Evolutionary conservation across 2,329 filamentous ascomycete species (phyloP), one percentile per base, ranked within the genome.

Genomic region (Hypocreales sp.): DNA sequence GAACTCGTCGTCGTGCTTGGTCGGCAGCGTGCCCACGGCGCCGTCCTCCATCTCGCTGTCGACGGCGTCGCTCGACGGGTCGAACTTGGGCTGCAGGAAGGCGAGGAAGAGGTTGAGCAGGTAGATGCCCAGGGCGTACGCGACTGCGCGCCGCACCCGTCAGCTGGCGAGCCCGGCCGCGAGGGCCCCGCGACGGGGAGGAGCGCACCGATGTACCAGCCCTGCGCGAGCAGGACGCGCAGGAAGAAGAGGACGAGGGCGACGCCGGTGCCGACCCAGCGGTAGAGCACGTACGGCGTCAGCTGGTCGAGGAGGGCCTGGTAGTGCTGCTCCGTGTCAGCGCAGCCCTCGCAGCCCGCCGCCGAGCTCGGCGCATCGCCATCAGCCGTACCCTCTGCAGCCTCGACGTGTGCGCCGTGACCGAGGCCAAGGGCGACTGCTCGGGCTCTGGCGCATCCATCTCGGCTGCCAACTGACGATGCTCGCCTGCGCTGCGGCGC

Each of bases 121-220:
- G 64, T 98, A 98, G 58, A 98, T 98, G 42, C 87, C 90, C 30
- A 98, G 75, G 20, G 87, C 90, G 57, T 98, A 98, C 41, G 86
- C 87, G 45, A 98, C 90, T 92, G 41, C 23, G 13, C 22, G 10
- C 15, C 8, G 19, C 11, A 13, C 11, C 16, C 26, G 24, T 8
- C 7, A 15, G 11, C n/a, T n/a, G n/a, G n/a, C n/a, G n/a, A n/a
- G n/a, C n/a, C n/a, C n/a, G n/a, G n/a, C n/a, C n/a, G n/a, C n/a
- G n/a, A n/a, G n/a, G n/a, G n/a, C n/a, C n/a, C n/a, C n/a, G n/a
- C n/a, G n/a, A n/a, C n/a, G n/a, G n/a, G n/a, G n/a, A n/a, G n/a
- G n/a, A n/a, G n/a, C n/a, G 32, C 49, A 93, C 84, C 84, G 40
- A 98, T 95, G 53, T 98, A 98, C 90, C 90, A 98, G 57, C 90